Evolutionary conservation across 352 stramenopile species (phyloP).

Genomic region (Globisporangium takayamanum): DNA sequence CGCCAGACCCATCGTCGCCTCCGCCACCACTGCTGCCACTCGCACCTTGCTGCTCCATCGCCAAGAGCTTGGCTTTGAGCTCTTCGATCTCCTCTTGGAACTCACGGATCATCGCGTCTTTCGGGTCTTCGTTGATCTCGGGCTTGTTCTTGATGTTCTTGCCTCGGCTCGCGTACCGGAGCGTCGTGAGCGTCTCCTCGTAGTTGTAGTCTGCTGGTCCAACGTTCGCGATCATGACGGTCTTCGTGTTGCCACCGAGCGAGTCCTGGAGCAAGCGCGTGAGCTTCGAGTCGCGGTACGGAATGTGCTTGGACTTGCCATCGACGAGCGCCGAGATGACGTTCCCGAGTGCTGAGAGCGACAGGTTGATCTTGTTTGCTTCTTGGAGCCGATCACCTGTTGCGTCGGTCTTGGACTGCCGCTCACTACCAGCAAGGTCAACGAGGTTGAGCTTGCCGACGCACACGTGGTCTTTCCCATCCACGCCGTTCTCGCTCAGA

Average conservation of each 20-base stretch:
- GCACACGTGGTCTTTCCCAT: slow-evolving; percentile 90
- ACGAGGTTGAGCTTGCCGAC: slow-evolving; percentile 96
- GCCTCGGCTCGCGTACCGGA: slow-evolving; percentile 95
- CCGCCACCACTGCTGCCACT: slow-evolving; percentile 8
- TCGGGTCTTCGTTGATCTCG: slow-evolving; percentile 97
- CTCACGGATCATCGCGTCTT: slow-evolving; percentile 95
- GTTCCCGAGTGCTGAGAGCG: slow-evolving; percentile 69
- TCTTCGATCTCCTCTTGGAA: slow-evolving; percentile 95
- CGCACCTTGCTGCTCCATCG: slow-evolving; percentile 41
- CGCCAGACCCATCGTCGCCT: slow-evolving; percentile 2
- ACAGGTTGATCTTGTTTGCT: slow-evolving; percentile 72
- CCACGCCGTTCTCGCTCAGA: slow-evolving; percentile 49
- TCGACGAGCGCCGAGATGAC: slow-evolving; percentile 86
- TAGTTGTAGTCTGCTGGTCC: slow-evolving; percentile 98
- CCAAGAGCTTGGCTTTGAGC: slow-evolving; percentile 81
- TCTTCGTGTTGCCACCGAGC: slow-evolving; percentile 93
- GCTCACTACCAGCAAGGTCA: slow-evolving; percentile 67
- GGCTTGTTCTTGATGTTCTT: slow-evolving; percentile 99
- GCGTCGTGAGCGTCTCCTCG: slow-evolving; percentile 91
- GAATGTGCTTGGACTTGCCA: slow-evolving; percentile 42
- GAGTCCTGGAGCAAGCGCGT: slow-evolving; percentile 88
- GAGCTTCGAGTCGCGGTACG: slow-evolving; percentile 88
- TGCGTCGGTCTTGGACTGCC: slow-evolving; percentile 66
- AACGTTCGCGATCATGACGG: slow-evolving; percentile 97
- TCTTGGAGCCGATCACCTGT: slow-evolving; percentile 68